phyloP scores from a whole-genome alignment of 1,284 basidiomycete species.

The Malassezia equina region DNA sequence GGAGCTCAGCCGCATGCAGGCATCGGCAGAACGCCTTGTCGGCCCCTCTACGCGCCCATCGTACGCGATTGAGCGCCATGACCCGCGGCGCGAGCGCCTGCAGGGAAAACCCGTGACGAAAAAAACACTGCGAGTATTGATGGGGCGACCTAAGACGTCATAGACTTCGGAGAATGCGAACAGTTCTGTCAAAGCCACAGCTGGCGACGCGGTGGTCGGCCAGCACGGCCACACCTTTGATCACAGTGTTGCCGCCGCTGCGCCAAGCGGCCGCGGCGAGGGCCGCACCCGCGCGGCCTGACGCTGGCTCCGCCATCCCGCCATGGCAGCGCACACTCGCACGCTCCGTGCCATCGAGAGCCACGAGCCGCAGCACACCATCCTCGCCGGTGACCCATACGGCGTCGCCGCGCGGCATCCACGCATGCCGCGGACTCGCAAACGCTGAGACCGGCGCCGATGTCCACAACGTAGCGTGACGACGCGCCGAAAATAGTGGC shows the following conservation, averaged over 20 bases:
- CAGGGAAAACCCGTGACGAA: constrained; percentile 11
- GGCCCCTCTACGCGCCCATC: not conserved
- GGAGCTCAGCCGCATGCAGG: constrained; percentile 10
- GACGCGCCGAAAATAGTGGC: constrained; percentile 18
- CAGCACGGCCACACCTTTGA: constrained; percentile 32
- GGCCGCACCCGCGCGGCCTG: not conserved
- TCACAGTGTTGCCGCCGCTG: constrained; percentile 38
- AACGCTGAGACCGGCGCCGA: constrained; percentile 23
- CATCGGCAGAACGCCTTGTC: constrained; percentile 1
- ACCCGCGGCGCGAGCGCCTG: not conserved
- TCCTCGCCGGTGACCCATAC: constrained; percentile 41
- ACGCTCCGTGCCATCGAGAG: constrained; percentile 23
- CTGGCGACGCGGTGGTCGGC: constrained; percentile 25
- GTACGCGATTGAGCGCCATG: not conserved
- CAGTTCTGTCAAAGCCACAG: constrained; percentile 38
- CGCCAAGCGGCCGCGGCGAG: constrained; percentile 22
- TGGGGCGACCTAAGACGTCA: not conserved
- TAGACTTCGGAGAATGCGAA: constrained; percentile 15
- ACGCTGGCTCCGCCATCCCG: not conserved
- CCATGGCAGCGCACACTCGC: constrained; percentile 28
- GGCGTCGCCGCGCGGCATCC: constrained; percentile 25
- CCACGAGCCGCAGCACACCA: constrained; percentile 31
- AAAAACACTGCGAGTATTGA: constrained; percentile 6
- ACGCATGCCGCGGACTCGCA: constrained; percentile 29
- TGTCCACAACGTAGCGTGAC: constrained; percentile 32